Base-by-base conservation (phyloP, 139 green algal genomes). In the Chlamydomonas incerta region DNA sequence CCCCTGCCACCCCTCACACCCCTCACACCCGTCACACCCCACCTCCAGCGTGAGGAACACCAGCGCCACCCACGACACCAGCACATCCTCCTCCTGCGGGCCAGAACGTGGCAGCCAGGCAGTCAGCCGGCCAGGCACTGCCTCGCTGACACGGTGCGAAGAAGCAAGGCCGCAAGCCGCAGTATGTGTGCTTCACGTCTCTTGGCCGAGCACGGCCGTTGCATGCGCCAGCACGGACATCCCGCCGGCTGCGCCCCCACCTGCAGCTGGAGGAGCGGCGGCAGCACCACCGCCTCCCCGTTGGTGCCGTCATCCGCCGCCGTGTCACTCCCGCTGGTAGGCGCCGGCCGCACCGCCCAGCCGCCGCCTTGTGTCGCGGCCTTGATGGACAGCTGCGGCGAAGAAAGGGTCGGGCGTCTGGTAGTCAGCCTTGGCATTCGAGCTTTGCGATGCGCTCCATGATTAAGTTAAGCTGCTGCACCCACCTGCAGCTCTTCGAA, bases 31-130 rank as follows among this genome's bases (percentile, higher is more conserved):
- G 6, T 5, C 41, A 50, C 41, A 50, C 41, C n/a, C n/a, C n/a
- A 50, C 41, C 65, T 93, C 37, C 24, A 94, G 76, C 0, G 94
- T 93, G 33, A 96, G 85, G 67, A 95, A 90, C 8, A 96, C 81
- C 0, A 96, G 62, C 3, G 93, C 83, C 23, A 89, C 85, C 89
- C 91, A 96, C 11, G 90, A 92, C 14, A 93, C 68, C 34, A 96
- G 81, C 9, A 95, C 58, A 33, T 95, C 92, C 74, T 90, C 62
- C 20, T 91, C 85, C 73, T 88, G 69, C 0, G 73, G 41, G 34
- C 20, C 34, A 2, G 68, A 18, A 15, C 8, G 24, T 3, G 60
- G 58, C 20, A 72, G 31, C 11, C 10, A 46, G 66, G 66, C 10
- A 17, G 9, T 4, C 11, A 8, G 29, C 9, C 63, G 23, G n/a